Base-by-base conservation (phyloP, 805 yeast genomes). In the Lachancea fermentati region DNA sequence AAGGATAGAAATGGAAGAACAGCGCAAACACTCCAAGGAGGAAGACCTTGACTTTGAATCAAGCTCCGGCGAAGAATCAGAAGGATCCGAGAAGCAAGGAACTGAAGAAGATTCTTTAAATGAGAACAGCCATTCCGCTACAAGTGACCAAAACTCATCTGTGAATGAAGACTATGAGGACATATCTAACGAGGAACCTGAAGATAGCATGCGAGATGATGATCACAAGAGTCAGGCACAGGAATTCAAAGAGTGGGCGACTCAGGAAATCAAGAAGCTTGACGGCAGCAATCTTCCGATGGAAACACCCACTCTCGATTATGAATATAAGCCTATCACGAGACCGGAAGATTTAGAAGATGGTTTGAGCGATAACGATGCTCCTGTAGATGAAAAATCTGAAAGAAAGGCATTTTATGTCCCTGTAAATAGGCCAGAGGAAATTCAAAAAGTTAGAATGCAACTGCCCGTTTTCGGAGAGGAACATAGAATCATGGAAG, bases 401-500 rank as follows among this genome's bases (percentile, higher is more conserved):
- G 48, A 45, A 4, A 68, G 95, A 53, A 73, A 78, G 45, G 79
- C 91, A 0, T 75, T 73, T 41, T 84, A 65, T 45, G 91, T 88
- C 6, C 67, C 76, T 12, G 83, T 91, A 1, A 68, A 71, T 7
- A 72, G 98, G 51, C 56, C 78, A 2, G 75, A 72, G 0, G 81
- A 75, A 19, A 75, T 91, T 16, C 95, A 87, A 55, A 58, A 68
- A 15, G 71, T 71, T 24, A 70, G 98, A 47, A 68, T 79, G 64
- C 73, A 78, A 38, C 67, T 93, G 14, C 99, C 99, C 0, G 97
- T 93, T 0, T 84, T 76, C 47, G 81, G 81, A 5, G 95, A 87
- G 60, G 99, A 93, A 55, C 95, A 86, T 58, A 70, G 79, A 41
- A 85, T 93, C 36, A 87, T 93, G 97, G 99, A 93, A 59, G 95